phyloP scores from a whole-genome alignment of 2,329 filamentous ascomycete species.

The Hymenoscyphus occultus region DNA sequence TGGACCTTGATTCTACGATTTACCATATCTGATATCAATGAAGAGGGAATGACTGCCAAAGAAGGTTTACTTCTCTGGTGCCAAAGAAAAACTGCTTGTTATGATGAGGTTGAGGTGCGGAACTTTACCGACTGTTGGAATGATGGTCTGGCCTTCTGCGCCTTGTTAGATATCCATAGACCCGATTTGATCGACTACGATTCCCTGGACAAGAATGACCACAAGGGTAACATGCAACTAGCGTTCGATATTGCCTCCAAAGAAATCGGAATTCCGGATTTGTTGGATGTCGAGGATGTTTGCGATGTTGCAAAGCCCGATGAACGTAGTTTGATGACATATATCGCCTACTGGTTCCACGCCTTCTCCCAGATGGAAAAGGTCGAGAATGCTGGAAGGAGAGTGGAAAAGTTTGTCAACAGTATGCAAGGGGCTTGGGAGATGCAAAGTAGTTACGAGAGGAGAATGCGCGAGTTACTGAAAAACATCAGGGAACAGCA shows the following conservation, averaged over 20 bases:
- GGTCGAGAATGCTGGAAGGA: conserved; percentile 92
- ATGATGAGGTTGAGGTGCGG: conserved; percentile 91
- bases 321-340: conserved; percentile 96
- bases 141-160: conserved; percentile 93
- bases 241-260: conserved; percentile 95
- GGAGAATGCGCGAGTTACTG: conserved; percentile 81
- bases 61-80: conserved; percentile 95
- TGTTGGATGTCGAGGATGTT: conserved; percentile 96
- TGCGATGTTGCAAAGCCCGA: conserved; percentile 95
- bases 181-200: conserved; percentile 98
- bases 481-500: conserved; percentile 71
- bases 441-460: conserved; percentile 96
- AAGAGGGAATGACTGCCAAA: conserved; percentile 96
- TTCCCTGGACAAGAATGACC: conserved; percentile 87
- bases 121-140: conserved; percentile 98
- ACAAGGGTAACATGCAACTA: conserved; percentile 94
- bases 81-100: conserved; percentile 97
- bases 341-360: conserved; percentile 99
- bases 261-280: conserved; percentile 93
- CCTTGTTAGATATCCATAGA: conserved; percentile 91
- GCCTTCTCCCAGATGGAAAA: conserved; percentile 99
- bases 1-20: conserved; percentile 98
- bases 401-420: conserved; percentile 97
- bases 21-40: conserved; percentile 98
- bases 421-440: conserved; percentile 99